Evolutionary conservation across 1,139 yeast species (phyloP).

Genomic region (Suhomyces coccinellae): DNA sequence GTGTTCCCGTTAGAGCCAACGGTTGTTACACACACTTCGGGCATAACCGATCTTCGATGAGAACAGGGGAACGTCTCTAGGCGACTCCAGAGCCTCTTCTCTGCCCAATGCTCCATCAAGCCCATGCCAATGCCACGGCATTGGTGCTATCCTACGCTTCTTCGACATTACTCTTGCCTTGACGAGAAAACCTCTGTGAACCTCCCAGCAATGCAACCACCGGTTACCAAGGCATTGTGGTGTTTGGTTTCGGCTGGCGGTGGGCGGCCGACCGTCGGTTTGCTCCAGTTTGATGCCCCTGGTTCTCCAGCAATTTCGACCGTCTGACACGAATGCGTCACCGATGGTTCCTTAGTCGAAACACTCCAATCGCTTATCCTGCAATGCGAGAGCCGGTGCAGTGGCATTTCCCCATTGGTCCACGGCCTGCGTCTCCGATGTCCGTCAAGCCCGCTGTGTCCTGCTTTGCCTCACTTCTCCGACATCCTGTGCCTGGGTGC

Average conservation of each 20-base stretch:
- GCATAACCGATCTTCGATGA: conserved; percentile 2
- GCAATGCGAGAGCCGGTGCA: no score
- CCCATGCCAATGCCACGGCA: no score
- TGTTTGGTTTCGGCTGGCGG: no score
- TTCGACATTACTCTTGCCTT: no score
- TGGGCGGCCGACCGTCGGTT: no score
- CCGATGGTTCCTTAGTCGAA: no score
- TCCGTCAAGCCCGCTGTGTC: background rate
- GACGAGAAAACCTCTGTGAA: background rate
- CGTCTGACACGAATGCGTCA: no score
- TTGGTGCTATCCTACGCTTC: background rate
- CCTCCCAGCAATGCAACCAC: background rate
- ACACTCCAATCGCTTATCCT: no score
- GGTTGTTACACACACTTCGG: background rate
- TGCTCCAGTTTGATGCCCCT: background rate
- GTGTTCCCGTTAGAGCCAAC: background rate
- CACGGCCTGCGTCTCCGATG: background rate
- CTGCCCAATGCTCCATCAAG: no score
- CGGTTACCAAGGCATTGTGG: background rate
- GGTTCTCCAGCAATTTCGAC: background rate
- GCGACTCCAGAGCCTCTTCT: no score
- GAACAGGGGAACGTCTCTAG: background rate
- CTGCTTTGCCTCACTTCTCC: conserved; percentile 1
- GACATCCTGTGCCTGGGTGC: conserved; percentile 2
- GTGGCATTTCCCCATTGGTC: background rate